phyloP scores from a whole-genome alignment of 805 yeast genomes.

The Ascoidea tarda region DNA sequence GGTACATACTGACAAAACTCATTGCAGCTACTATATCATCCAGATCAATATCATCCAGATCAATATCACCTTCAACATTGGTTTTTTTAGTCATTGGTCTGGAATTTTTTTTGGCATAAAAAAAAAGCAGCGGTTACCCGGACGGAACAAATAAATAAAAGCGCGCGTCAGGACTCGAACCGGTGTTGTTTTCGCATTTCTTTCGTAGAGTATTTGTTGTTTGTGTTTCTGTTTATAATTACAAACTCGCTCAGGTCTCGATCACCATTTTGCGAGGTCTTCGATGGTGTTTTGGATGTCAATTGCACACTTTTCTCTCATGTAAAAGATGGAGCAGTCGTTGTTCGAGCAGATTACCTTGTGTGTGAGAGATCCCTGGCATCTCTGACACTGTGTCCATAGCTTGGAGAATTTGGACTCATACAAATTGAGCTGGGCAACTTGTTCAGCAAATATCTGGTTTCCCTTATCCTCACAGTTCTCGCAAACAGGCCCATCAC shows the following conservation, averaged over 20 bases:
- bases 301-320: conserved; percentile 81
- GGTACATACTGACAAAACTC: not conserved
- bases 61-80: too few relatives aligned
- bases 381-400: conserved; percentile 98
- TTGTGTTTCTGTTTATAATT: too few relatives aligned
- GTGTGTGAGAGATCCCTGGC: conserved; percentile 92
- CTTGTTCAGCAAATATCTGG: conserved; percentile 65
- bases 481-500: conserved; percentile 66
- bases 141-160: too few relatives aligned
- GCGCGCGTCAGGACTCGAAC: too few relatives aligned
- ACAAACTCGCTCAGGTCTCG: too few relatives aligned
- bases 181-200: too few relatives aligned
- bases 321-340: conserved; percentile 95
- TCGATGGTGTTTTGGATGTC: conserved; percentile 42
- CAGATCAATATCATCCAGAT: too few relatives aligned
- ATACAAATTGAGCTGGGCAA: conserved; percentile 64
- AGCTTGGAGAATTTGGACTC: conserved; percentile 75
- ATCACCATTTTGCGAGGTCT: conserved; percentile 27
- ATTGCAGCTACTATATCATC: too few relatives aligned
- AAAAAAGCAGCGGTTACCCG: too few relatives aligned
- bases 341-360: conserved; percentile 91
- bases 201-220: too few relatives aligned
- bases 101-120: too few relatives aligned
- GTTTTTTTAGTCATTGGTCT: too few relatives aligned
- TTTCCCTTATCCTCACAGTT: conserved; percentile 67